These are phyloP conservation scores for Eucalyptus dawsonii DNA, from an alignment of 345 rosid genomes.

Conservation along the genomic window DNA sequence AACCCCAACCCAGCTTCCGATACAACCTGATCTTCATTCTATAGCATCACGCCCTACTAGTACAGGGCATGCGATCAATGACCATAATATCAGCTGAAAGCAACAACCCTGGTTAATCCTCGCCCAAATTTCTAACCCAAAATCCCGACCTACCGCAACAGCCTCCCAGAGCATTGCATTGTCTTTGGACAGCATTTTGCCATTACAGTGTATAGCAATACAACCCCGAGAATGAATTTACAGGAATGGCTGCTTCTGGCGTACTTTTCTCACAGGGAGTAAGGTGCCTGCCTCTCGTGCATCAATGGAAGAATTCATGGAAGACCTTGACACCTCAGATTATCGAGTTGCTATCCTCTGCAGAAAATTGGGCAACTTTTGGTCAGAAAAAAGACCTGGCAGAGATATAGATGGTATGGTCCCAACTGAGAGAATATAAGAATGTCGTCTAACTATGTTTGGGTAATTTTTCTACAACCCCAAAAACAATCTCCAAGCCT, in stretches of 20 bases:
- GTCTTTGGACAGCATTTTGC: not conserved
- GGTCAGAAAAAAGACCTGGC: too few relatives aligned
- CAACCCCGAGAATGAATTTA: not conserved
- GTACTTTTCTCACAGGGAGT: not conserved
- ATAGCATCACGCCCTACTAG: too few relatives aligned
- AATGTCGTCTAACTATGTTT: too few relatives aligned
- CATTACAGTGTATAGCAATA: not conserved
- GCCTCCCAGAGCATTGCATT: not conserved
- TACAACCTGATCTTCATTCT: fast-evolving
- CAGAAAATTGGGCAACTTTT: not conserved
- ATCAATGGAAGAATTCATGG: too few relatives aligned
- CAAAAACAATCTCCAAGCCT: not conserved
- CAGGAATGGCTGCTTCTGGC: not conserved
- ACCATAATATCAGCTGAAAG: too few relatives aligned
- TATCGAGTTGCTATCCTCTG: not conserved
- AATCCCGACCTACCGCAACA: not conserved
- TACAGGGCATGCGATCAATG: too few relatives aligned
- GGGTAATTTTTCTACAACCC: not conserved
- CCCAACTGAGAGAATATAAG: too few relatives aligned
- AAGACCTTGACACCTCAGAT: not conserved
- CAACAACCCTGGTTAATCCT: too few relatives aligned
- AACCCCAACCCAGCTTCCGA: too few relatives aligned
- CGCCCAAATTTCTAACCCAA: too few relatives aligned
- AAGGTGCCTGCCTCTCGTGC: not conserved
- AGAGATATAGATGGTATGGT: too few relatives aligned